Base-by-base conservation (phyloP, 345 rosid genomes). In the Populus simonii region DNA sequence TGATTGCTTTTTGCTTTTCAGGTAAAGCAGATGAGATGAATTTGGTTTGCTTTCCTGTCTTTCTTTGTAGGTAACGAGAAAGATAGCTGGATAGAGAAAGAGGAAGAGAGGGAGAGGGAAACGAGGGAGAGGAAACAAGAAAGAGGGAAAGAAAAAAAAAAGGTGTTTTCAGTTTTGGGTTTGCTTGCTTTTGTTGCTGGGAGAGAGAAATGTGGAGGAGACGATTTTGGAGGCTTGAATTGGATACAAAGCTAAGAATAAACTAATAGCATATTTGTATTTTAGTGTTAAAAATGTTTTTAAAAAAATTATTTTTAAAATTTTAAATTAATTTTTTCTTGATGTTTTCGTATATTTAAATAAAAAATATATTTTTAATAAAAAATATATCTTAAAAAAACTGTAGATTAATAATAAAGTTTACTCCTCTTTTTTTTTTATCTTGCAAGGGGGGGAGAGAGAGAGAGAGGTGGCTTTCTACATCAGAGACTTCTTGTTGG, bases 181-280 rank as follows among this genome's bases (percentile, higher is more conserved):
- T 63, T 41, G 27, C 47, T 41, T 23, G 39, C 22, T 29, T 51
- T 70, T 33, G 55, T 41, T 75, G 62, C 29, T 16, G 70, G 3
- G 36, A 29, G 66, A 53, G 72, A 38, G 15, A 77, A 77, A 25
- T 61, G 69, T 61, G 70, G 80, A 43, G 43, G 69, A 77, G 63
- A 29, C 17, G 74, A 43, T 59, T 77, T 77, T 61, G 74, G 74
- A 70, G 79, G 69, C 69, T 22, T 72, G 45, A 43, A 43, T 39
- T 67, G 25, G 20, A 6, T 61, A 57, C 68, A 31, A 70, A 77
- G 80, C 62, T 29, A 77, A 70, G 74, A 29, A 70, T 69, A 68
- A 68, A 35, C 27, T 22, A 16, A 31, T 33, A 33, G 5, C 5
- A 33, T 4, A 33, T 33, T 33, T 33, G 35, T 4, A 33, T 33